phyloP scores from a whole-genome alignment of 768 basidiomycete genomes.

The Pleurotus tuber-regium region DNA sequence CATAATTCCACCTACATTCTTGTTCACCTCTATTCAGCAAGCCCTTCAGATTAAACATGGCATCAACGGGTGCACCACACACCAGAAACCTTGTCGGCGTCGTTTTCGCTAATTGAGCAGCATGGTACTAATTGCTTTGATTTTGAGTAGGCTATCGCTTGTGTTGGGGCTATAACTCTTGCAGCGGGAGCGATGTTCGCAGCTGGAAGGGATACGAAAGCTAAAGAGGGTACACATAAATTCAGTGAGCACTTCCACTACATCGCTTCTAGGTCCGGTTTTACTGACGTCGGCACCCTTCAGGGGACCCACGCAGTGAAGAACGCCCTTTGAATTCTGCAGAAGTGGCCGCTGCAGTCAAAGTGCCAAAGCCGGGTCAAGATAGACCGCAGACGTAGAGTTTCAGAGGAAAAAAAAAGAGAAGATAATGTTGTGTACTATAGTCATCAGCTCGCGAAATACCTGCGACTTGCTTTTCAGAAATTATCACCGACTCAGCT shows the following conservation, averaged over 20 bases:
- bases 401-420: too few species aligned
- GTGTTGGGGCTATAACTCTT: slow-evolving; percentile 13
- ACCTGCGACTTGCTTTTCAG: too few species aligned
- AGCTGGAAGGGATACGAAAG: slow-evolving; percentile 8
- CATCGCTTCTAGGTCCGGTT: too few species aligned
- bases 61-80: not conserved
- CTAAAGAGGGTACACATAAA: slow-evolving; percentile 10
- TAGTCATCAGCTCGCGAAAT: too few species aligned
- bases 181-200: slow-evolving; percentile 12
- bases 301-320: too few species aligned
- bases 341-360: not conserved
- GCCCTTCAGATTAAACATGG: too few species aligned
- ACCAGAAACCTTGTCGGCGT: not conserved
- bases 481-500: too few species aligned
- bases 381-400: too few species aligned
- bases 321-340: not conserved
- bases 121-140: not conserved
- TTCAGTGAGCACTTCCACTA: not conserved
- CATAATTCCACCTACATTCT: not conserved
- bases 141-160: slow-evolving; percentile 12
- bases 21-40: not conserved
- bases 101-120: too few species aligned
- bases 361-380: not conserved
- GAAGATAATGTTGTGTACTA: too few species aligned
- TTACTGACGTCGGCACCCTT: too few species aligned